Conservation (phyloP, 164 flowering plant genomes). For the Paratinospora sagittata region DNA sequence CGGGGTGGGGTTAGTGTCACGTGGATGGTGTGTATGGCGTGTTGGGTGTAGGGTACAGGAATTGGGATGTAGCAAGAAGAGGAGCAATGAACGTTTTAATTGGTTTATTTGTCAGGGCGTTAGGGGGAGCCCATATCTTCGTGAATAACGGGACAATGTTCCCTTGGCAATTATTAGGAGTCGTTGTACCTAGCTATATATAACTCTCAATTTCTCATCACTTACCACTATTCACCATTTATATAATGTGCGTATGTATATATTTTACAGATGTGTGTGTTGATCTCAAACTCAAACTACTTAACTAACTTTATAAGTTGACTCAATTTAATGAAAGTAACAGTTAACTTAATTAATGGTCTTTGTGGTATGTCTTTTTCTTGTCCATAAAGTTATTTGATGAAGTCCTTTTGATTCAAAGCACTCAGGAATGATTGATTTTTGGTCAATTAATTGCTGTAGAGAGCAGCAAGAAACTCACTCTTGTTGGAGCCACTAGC, state of each 20-base stretch:
- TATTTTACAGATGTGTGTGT: neutral
- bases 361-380: neutral
- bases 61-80: no score
- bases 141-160: neutral
- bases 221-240: no score
- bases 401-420: no score
- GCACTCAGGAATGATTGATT: no score
- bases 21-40: neutral
- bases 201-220: neutral
- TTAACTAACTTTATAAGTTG: neutral
- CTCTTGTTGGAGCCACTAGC: no score
- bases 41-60: neutral
- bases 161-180: constrained; percentile 2
- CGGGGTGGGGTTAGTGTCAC: neutral
- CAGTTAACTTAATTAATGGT: neutral
- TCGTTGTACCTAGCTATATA: neutral
- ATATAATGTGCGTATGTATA: neutral
- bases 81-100: neutral
- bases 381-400: no score
- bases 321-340: neutral
- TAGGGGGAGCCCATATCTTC: constrained; percentile 3
- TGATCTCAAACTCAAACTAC: neutral
- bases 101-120: constrained; percentile 2
- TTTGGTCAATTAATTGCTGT: no score
- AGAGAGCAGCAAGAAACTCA: no score